Evolutionary conservation across 1,284 basidiomycete genomes (phyloP).

Genomic region (Retiboletus flavoniger): DNA sequence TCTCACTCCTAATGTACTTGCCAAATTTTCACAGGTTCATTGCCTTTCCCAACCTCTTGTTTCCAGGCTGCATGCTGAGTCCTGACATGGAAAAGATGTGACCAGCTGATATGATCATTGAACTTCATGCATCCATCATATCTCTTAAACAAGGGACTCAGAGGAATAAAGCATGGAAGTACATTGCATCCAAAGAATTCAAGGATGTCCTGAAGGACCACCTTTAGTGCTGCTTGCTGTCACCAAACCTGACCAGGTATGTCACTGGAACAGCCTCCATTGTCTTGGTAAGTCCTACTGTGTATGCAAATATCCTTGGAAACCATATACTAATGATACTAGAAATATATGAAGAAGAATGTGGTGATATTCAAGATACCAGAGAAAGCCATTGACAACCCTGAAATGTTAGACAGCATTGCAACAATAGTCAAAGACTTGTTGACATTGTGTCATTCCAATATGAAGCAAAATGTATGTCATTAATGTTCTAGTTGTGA

Average conservation of each 20-base stretch:
- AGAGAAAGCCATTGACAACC: not conserved
- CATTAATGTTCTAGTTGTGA: not conserved
- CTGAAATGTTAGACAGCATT: not conserved
- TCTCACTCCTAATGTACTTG: not conserved
- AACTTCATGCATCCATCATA: not conserved
- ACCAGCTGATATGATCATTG: not conserved
- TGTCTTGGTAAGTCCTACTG: not conserved
- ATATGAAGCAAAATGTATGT: not conserved
- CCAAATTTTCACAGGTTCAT: not conserved
- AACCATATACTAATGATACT: not conserved
- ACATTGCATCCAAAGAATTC: slow-evolving; percentile 1
- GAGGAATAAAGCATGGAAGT: not conserved
- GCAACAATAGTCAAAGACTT: not conserved
- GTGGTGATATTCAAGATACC: not conserved
- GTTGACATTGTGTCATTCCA: not conserved
- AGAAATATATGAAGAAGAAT: not conserved
- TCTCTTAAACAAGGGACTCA: not conserved
- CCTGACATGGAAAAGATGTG: not conserved
- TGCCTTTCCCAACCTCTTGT: not conserved
- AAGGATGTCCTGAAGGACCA: slow-evolving; percentile 3
- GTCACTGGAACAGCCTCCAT: not conserved
- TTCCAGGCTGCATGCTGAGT: not conserved
- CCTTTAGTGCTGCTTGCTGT: slow-evolving; percentile 2
- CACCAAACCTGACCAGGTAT: slow-evolving; percentile 4
- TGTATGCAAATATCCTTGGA: too few species aligned